Conservation (phyloP, 2,329 filamentous ascomycete species). For the Aschersonia sp. region DNA sequence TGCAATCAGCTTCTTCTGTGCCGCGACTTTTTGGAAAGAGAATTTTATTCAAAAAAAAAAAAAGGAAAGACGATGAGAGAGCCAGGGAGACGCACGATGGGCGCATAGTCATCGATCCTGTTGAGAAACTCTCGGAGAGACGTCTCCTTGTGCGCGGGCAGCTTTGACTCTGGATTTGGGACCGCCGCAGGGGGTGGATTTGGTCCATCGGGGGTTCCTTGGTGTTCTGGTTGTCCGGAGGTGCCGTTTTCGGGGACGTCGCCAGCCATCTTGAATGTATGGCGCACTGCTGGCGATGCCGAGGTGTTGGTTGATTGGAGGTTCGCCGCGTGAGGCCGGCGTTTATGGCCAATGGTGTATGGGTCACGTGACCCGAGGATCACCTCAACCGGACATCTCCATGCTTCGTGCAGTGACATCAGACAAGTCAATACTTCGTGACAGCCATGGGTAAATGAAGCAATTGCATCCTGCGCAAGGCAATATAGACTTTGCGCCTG, state of each 20-base stretch:
- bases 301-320: neutral
- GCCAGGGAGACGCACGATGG: slow-evolving; percentile 54
- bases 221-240: slow-evolving; percentile 12
- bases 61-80: neutral
- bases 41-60: neutral
- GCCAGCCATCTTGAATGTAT: slow-evolving; percentile 15
- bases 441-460: too few species aligned
- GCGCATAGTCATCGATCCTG: slow-evolving; percentile 97
- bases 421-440: too few species aligned
- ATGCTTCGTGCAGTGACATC: too few species aligned
- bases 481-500: too few species aligned
- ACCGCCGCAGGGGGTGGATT: slow-evolving; percentile 25
- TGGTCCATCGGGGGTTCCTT: slow-evolving; percentile 3
- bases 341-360: too few species aligned
- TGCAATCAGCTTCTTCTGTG: neutral
- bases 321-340: neutral
- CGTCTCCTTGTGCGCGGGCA: slow-evolving; percentile 77
- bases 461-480: too few species aligned
- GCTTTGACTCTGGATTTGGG: slow-evolving; percentile 40
- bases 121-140: slow-evolving; percentile 82
- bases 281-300: slow-evolving; percentile 3
- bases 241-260: slow-evolving; percentile 19
- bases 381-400: too few species aligned
- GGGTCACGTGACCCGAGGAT: too few species aligned
- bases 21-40: neutral